A percentile compares a stretch with the other conserved stretches of the same genome.
Evolutionary conservation across 139 green algal genomes (phyloP).

Genomic region (Tetradesmus obliquus): DNA sequence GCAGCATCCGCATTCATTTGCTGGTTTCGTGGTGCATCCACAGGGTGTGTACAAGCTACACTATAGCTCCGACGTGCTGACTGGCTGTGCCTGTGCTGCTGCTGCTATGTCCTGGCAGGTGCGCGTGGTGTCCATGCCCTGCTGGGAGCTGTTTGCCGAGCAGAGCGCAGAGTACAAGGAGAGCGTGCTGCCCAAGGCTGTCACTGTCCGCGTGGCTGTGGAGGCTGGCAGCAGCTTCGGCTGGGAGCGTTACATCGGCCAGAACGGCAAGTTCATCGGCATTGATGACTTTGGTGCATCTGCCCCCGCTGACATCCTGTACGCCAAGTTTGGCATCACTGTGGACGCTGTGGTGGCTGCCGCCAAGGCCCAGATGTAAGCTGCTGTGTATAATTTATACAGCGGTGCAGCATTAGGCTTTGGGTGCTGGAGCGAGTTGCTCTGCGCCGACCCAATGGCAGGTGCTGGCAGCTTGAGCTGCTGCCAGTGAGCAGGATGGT

Average conservation of each 20-base stretch:
- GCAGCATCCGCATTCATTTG: too few relatives aligned
- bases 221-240: slow-evolving; percentile 95
- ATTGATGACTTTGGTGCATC: slow-evolving; percentile 96
- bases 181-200: slow-evolving; percentile 79
- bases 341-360: slow-evolving; percentile 77
- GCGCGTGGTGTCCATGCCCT: slow-evolving; percentile 96
- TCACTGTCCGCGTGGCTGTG: slow-evolving; percentile 87
- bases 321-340: slow-evolving; percentile 98
- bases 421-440: too few relatives aligned
- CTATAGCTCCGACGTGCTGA: too few relatives aligned
- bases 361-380: slow-evolving; percentile 72
- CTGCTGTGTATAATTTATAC: not conserved
- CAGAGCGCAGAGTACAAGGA: slow-evolving; percentile 86
- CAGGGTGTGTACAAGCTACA: not conserved
- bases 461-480: too few relatives aligned
- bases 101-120: slow-evolving; percentile 23
- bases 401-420: not conserved
- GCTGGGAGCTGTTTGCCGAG: slow-evolving; percentile 98
- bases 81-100: not conserved
- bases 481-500: not conserved
- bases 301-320: slow-evolving; percentile 89
- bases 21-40: too few relatives aligned
- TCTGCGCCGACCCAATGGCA: too few relatives aligned
- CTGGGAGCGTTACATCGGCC: slow-evolving; percentile 92
- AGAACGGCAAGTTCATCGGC: slow-evolving; percentile 85